A percentile compares a stretch with the other conserved stretches of the same genome.
Conservation (phyloP, 2,329 filamentous ascomycete species). For the Penicillium sp. region DNA sequence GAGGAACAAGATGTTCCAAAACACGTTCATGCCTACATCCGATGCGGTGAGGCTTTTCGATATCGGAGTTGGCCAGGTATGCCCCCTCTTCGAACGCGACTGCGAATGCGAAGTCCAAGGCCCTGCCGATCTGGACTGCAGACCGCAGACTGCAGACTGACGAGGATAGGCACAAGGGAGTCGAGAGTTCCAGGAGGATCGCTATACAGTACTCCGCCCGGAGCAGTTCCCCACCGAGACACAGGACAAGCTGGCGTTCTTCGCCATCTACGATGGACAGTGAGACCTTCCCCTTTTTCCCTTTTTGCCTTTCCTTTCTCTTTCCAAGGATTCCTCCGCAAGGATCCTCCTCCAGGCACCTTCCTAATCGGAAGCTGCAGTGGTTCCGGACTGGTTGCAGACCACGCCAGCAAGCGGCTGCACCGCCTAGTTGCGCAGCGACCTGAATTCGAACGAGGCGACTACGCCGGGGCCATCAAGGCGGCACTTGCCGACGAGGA, state of each 20-base stretch:
- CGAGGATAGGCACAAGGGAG: conserved; percentile 33
- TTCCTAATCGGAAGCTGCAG: conserved; percentile 22
- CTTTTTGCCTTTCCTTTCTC: too few relatives aligned
- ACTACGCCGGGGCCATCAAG: conserved; percentile 37
- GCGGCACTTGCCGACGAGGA: conserved; percentile 37
- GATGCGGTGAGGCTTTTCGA: conserved; percentile 36
- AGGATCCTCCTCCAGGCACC: neutral
- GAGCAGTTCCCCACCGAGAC: conserved; percentile 33
- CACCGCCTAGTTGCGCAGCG: conserved; percentile 31
- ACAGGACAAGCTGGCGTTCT: conserved; percentile 35
- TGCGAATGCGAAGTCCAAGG: neutral
- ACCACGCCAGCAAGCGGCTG: conserved; percentile 35
- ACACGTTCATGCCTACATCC: conserved; percentile 27
- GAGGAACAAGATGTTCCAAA: conserved; percentile 26
- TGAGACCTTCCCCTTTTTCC: conserved; percentile 21
- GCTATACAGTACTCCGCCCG: conserved; percentile 33
- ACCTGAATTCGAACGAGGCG: conserved; percentile 33
- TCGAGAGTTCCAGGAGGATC: conserved; percentile 37
- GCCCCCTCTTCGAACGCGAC: neutral
- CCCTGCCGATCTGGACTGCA: neutral
- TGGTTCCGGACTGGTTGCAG: conserved; percentile 37
- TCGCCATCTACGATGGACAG: conserved; percentile 43
- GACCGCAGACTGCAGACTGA: conserved; percentile 5
- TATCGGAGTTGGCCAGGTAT: conserved; percentile 36
- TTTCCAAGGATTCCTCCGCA: too few relatives aligned